These are phyloP conservation scores for Sclerotinia subarctica DNA, from an alignment of 2,329 filamentous ascomycete genomes.

Conservation along the genomic window DNA sequence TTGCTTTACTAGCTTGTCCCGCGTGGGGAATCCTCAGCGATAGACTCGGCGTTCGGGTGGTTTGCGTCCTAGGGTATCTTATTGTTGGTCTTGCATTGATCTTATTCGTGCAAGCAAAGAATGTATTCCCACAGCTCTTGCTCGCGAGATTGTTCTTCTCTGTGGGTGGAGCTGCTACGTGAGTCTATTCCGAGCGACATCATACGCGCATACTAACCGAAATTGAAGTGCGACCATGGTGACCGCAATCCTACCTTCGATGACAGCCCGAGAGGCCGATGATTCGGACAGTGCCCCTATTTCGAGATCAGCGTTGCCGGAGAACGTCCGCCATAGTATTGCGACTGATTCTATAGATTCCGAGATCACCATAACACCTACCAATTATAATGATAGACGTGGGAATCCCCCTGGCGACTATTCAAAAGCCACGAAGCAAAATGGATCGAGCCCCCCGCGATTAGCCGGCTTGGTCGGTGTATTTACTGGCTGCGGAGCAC, in stretches of 20 bases:
- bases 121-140: slow-evolving; percentile 85
- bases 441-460: slow-evolving; percentile 50
- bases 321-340: slow-evolving; percentile 50
- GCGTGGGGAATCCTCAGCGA: slow-evolving; percentile 77
- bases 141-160: slow-evolving; percentile 85
- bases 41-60: slow-evolving; percentile 69
- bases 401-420: slow-evolving; percentile 19
- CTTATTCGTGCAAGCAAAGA: slow-evolving; percentile 78
- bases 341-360: slow-evolving; percentile 67
- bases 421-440: slow-evolving; percentile 24
- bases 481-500: slow-evolving; percentile 87
- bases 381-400: slow-evolving; percentile 43
- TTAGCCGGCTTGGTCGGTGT: slow-evolving; percentile 88
- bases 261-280: slow-evolving; percentile 47
- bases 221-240: slow-evolving; percentile 78
- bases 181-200: slow-evolving; percentile 36
- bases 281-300: slow-evolving; percentile 28
- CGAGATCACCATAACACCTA: slow-evolving; percentile 71
- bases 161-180: slow-evolving; percentile 85
- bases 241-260: slow-evolving; percentile 80
- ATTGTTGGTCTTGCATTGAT: slow-evolving; percentile 76
- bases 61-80: slow-evolving; percentile 73
- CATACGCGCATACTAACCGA: slow-evolving; percentile 19
- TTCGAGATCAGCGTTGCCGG: slow-evolving; percentile 24
- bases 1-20: slow-evolving; percentile 77